These are phyloP conservation scores for Trichophyton mentagrophytes DNA, from an alignment of 2,329 filamentous ascomycete species.

Conservation along the genomic window DNA sequence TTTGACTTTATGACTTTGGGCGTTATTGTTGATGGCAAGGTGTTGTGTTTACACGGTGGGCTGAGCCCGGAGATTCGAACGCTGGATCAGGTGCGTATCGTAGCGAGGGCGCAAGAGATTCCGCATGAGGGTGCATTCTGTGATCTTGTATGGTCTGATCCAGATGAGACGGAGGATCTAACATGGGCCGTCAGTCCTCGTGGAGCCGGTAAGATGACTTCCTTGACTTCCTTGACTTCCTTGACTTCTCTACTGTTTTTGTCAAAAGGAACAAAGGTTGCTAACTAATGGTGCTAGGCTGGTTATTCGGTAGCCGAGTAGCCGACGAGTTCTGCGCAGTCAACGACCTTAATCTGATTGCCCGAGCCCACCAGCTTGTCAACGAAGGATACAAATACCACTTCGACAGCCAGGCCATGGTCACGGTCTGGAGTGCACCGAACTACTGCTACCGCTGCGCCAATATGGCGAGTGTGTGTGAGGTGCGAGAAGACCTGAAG, in stretches of 20 bases:
- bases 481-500: constrained; percentile 68
- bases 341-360: constrained; percentile 91
- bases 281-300: constrained; percentile 7
- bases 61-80: constrained; percentile 93
- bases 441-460: constrained; percentile 99
- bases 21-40: constrained; percentile 96
- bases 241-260: background rate
- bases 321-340: constrained; percentile 95
- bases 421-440: constrained; percentile 79
- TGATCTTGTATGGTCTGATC: constrained; percentile 94
- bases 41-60: constrained; percentile 96
- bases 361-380: constrained; percentile 91
- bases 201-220: constrained; percentile 58
- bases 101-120: constrained; percentile 96
- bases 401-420: constrained; percentile 92
- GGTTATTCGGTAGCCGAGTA: constrained; percentile 14
- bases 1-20: constrained; percentile 98
- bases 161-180: constrained; percentile 75
- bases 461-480: constrained; percentile 80
- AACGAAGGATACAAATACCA: constrained; percentile 99
- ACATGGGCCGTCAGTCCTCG: constrained; percentile 84
- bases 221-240: constrained; percentile 40
- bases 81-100: constrained; percentile 83
- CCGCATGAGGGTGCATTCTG: constrained; percentile 98
- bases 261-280: background rate